Evolutionary conservation across 2,329 filamentous ascomycete genomes (phyloP).

Genomic region (Xylogone sp.): DNA sequence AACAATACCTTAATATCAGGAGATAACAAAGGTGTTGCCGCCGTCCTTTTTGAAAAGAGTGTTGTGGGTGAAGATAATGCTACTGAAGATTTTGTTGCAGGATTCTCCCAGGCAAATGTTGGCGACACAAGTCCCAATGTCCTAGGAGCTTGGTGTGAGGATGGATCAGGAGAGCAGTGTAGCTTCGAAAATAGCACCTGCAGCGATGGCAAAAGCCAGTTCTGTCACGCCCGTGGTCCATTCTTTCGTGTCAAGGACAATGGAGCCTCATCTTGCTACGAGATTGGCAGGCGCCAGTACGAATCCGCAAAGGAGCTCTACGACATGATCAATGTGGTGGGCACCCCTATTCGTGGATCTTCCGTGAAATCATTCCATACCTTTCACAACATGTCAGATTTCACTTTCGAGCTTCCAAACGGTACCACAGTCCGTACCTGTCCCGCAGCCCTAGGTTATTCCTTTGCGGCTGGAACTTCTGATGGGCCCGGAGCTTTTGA

Average conservation of each 20-base stretch:
- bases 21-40: constrained; percentile 96
- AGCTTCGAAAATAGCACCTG: constrained; percentile 83
- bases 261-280: constrained; percentile 69
- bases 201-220: constrained; percentile 61
- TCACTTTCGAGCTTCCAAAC: constrained; percentile 69
- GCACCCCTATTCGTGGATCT: constrained; percentile 50
- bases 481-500: constrained; percentile 91
- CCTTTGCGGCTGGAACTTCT: constrained; percentile 87
- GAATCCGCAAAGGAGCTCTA: constrained; percentile 58
- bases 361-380: constrained; percentile 80
- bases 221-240: constrained; percentile 72
- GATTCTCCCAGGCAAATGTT: constrained; percentile 88
- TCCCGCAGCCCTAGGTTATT: constrained; percentile 83
- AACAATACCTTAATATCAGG: constrained; percentile 90
- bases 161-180: constrained; percentile 69
- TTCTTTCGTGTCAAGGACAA: constrained; percentile 64
- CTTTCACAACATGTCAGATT: constrained; percentile 78
- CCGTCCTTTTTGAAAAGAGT: constrained; percentile 76
- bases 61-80: constrained; percentile 51
- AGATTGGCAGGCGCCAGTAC: constrained; percentile 72
- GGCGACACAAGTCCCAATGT: constrained; percentile 90
- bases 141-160: constrained; percentile 84
- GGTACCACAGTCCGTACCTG: constrained; percentile 71
- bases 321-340: constrained; percentile 43
- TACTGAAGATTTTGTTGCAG: constrained; percentile 73